Percentiles rank a stretch among this genome's conserved stretches.
phyloP scores from a whole-genome alignment of 495 filamentous ascomycete species.

The Umbilicaria muhlenbergii region DNA sequence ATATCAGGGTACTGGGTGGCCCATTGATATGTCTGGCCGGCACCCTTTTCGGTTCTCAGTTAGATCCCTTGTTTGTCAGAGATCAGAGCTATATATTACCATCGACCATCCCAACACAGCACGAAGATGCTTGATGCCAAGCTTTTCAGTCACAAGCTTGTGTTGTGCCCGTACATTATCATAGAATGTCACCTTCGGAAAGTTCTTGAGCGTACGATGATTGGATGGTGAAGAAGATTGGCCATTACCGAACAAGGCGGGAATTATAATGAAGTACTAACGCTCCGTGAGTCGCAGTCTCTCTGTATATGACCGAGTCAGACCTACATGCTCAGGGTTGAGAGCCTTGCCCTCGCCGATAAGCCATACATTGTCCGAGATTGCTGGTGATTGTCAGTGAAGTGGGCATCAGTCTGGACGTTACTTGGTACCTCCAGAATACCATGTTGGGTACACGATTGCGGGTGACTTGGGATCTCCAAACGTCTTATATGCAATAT shows the following conservation, averaged over 20 bases:
- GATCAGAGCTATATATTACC: slow-evolving; percentile 9
- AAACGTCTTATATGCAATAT: slow-evolving; percentile 57
- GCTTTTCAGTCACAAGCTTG: slow-evolving; percentile 43
- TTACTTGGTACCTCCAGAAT: slow-evolving; percentile 35
- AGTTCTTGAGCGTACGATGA: slow-evolving; percentile 34
- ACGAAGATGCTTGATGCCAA: slow-evolving; percentile 43
- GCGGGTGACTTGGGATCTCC: slow-evolving; percentile 44
- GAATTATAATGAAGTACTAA: slow-evolving; percentile 50
- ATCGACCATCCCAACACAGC: slow-evolving; percentile 58
- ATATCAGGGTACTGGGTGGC: slow-evolving; percentile 56
- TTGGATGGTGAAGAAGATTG: slow-evolving; percentile 58
- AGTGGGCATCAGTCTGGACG: neutral
- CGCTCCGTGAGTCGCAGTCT: neutral
- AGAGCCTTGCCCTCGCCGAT: slow-evolving; percentile 46
- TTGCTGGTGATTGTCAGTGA: slow-evolving; percentile 17
- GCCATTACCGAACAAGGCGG: slow-evolving; percentile 58
- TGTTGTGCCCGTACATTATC: slow-evolving; percentile 59
- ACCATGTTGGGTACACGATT: slow-evolving; percentile 60
- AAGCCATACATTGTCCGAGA: slow-evolving; percentile 52
- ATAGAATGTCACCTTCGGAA: slow-evolving; percentile 46
- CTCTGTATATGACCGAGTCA: no score
- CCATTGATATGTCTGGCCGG: slow-evolving; percentile 54
- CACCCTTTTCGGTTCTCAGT: slow-evolving; percentile 20
- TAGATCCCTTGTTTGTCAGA: no score
- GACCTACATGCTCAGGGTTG: slow-evolving; percentile 29